Conservation (phyloP, 1,139 yeast species). For the Groenewaldozyma sp. region DNA sequence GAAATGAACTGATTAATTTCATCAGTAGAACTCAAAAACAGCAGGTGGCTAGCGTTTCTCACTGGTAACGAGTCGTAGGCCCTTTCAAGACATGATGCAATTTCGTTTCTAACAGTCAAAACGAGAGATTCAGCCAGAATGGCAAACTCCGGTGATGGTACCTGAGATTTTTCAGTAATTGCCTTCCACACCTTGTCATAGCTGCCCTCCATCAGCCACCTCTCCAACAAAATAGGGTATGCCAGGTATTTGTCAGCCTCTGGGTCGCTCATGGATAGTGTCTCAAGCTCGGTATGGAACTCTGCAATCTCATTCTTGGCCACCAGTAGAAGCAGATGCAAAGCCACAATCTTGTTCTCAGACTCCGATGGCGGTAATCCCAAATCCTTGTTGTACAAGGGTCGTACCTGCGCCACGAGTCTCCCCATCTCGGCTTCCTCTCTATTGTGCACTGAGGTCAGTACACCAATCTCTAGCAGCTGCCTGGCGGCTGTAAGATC, state of each 20-base stretch:
- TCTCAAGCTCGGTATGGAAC: slow-evolving; percentile 85
- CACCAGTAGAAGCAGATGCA: slow-evolving; percentile 65
- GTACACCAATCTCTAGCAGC: slow-evolving; percentile 80
- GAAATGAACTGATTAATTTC: slow-evolving; percentile 54
- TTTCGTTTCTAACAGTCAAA: slow-evolving; percentile 72
- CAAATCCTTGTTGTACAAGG: slow-evolving; percentile 49
- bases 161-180: slow-evolving; percentile 39
- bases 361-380: slow-evolving; percentile 49
- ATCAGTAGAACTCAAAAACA: slow-evolving; percentile 65
- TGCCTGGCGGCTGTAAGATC: slow-evolving; percentile 75
- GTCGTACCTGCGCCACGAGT: slow-evolving; percentile 64
- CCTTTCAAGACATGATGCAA: slow-evolving; percentile 76
- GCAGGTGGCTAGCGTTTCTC: slow-evolving; percentile 70
- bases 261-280: slow-evolving; percentile 46
- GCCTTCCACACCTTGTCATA: slow-evolving; percentile 88
- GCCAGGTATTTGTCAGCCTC: slow-evolving; percentile 54
- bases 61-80: slow-evolving; percentile 72
- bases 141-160: slow-evolving; percentile 40
- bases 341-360: slow-evolving; percentile 67
- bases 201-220: slow-evolving; percentile 94
- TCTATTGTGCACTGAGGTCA: slow-evolving; percentile 57
- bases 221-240: slow-evolving; percentile 83
- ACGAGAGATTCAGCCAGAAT: slow-evolving; percentile 44
- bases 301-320: slow-evolving; percentile 78
- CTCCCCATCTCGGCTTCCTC: slow-evolving; percentile 62